Conservation (phyloP, 2,329 filamentous ascomycete species). For the Exophiala xenobiotica region DNA sequence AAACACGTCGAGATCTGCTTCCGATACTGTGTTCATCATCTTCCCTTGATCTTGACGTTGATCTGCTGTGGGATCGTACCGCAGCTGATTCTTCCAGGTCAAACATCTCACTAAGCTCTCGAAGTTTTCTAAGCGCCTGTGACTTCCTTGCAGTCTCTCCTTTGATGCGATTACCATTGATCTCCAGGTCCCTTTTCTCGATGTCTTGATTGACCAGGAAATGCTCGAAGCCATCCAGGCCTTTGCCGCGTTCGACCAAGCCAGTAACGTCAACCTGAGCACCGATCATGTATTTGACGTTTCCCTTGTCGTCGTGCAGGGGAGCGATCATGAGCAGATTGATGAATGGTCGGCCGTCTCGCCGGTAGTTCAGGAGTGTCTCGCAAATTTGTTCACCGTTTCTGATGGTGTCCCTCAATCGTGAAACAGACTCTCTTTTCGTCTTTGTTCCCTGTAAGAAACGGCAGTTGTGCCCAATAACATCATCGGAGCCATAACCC, state of each 20-base stretch:
- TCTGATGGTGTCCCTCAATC: slow-evolving; percentile 39
- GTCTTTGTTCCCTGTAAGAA: slow-evolving; percentile 46
- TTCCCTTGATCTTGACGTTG: slow-evolving; percentile 26
- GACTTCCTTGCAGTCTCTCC: slow-evolving; percentile 11
- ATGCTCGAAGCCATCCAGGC: slow-evolving; percentile 32
- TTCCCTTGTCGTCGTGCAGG: slow-evolving; percentile 34
- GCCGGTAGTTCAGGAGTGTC: slow-evolving; percentile 44
- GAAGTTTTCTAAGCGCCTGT: slow-evolving; percentile 27
- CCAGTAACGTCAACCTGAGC: slow-evolving; percentile 36
- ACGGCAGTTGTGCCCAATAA: slow-evolving; percentile 46
- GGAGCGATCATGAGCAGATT: slow-evolving; percentile 36
- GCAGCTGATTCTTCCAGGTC: slow-evolving; percentile 33
- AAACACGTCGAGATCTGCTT: slow-evolving; percentile 18
- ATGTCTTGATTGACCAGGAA: slow-evolving; percentile 24
- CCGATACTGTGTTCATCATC: slow-evolving; percentile 25
- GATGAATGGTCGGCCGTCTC: slow-evolving; percentile 36
- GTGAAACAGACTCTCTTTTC: slow-evolving; percentile 34
- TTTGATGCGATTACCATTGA: slow-evolving; percentile 1
- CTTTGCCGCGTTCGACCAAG: slow-evolving; percentile 32
- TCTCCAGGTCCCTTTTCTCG: slow-evolving; percentile 16
- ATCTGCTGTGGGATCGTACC: slow-evolving; percentile 27
- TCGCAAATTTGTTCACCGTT: slow-evolving; percentile 45
- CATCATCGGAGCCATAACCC: slow-evolving; percentile 44
- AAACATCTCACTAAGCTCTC: slow-evolving; percentile 34
- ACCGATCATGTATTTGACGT: slow-evolving; percentile 36